A percentile compares a stretch with the other conserved stretches of the same genome.
Conservation (phyloP, 495 filamentous ascomycete species). For the Acidomyces sp. region DNA sequence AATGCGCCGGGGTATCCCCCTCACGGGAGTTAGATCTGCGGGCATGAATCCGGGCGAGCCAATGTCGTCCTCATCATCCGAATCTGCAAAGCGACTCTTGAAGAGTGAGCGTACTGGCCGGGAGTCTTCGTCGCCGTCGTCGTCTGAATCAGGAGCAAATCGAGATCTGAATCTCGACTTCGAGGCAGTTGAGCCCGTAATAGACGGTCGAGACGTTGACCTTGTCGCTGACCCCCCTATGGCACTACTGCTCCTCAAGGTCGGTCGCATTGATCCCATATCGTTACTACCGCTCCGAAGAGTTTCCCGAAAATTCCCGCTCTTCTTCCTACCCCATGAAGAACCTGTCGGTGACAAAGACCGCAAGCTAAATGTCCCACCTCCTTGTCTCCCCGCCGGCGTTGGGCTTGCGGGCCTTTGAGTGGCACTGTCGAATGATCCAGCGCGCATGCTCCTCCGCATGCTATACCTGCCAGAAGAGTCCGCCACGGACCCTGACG, state of each 20-base stretch:
- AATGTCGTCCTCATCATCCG: slow-evolving; percentile 52
- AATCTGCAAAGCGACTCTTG: slow-evolving; percentile 66
- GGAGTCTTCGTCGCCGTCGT: slow-evolving; percentile 46
- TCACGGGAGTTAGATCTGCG: slow-evolving; percentile 42
- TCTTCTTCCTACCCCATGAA: slow-evolving; percentile 6
- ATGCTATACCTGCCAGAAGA: slow-evolving; percentile 33
- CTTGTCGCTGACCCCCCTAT: slow-evolving; percentile 12
- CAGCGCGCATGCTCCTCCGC: slow-evolving; percentile 42
- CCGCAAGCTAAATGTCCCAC: slow-evolving; percentile 32
- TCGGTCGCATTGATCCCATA: slow-evolving; percentile 2
- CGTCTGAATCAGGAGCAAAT: slow-evolving; percentile 62
- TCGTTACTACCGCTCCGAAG: slow-evolving; percentile 12
- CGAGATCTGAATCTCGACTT: slow-evolving; percentile 35
- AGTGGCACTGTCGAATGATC: slow-evolving; percentile 24
- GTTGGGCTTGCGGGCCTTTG: slow-evolving; percentile 25
- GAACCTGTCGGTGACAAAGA: slow-evolving; percentile 33
- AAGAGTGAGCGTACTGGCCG: slow-evolving; percentile 32
- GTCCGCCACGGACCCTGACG: slow-evolving; percentile 21
- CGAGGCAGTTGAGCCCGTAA: slow-evolving; percentile 27
- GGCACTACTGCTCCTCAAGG: neutral
- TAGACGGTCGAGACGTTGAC: slow-evolving; percentile 34
- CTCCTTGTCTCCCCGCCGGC: slow-evolving; percentile 23
- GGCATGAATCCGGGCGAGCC: slow-evolving; percentile 14
- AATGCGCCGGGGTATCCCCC: slow-evolving; percentile 48
- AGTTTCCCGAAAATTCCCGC: slow-evolving; percentile 4